Evolutionary conservation across 2,329 filamentous ascomycete species (phyloP).

Genomic region (Fusarium pininemorale): DNA sequence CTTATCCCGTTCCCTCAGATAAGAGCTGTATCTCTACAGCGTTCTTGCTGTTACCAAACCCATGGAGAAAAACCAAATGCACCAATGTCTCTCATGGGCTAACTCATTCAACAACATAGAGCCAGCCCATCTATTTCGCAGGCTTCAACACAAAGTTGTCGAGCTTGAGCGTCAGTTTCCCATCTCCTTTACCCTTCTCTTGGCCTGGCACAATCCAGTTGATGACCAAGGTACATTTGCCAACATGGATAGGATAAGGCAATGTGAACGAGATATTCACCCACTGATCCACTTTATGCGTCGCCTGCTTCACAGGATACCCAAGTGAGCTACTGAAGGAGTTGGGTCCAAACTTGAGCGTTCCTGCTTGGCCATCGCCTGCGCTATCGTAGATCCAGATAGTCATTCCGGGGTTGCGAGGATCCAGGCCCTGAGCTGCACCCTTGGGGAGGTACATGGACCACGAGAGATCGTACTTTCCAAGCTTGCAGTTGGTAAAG

Average conservation of each 20-base stretch:
- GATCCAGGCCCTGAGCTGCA: neutral
- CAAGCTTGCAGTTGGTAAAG: neutral
- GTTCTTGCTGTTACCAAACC: neutral
- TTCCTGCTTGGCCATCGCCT: neutral
- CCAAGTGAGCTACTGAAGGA: neutral
- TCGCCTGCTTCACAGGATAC: neutral
- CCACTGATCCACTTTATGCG: neutral
- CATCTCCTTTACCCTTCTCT: neutral
- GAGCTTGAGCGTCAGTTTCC: neutral
- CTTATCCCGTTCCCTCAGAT: neutral
- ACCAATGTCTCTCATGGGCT: rapidly evolving
- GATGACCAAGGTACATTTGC: neutral
- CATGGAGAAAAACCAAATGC: rapidly evolving
- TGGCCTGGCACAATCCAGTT: neutral
- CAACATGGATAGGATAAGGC: neutral
- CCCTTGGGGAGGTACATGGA: neutral
- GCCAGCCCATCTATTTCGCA: neutral
- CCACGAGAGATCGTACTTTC: neutral
- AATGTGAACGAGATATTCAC: neutral
- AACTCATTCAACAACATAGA: too few species aligned
- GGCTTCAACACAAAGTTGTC: neutral
- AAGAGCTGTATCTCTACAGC: neutral
- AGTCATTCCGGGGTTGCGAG: neutral
- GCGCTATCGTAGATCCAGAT: neutral
- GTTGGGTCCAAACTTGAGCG: neutral